Evolutionary conservation across 495 filamentous ascomycete species (phyloP).

Genomic region (Neurospora sp.): DNA sequence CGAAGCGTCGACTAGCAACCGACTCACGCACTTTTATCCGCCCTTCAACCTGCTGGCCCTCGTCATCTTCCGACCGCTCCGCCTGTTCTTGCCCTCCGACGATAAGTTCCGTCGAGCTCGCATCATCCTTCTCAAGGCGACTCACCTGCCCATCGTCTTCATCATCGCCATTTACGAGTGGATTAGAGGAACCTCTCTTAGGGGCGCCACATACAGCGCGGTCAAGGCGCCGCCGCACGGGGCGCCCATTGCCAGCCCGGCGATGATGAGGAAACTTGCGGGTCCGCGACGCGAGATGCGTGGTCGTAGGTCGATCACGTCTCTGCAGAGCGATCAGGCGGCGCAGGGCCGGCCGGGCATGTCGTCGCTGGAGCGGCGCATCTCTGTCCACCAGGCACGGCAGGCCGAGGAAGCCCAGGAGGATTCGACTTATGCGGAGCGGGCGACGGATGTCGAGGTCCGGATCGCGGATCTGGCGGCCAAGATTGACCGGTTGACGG

Average conservation of each 20-base stretch:
- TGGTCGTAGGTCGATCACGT: conserved; percentile 6
- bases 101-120: conserved; percentile 56
- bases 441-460: conserved; percentile 28
- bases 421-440: conserved; percentile 21
- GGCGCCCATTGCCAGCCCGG: conserved; percentile 5
- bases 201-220: conserved; percentile 25
- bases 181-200: conserved; percentile 21
- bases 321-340: conserved; percentile 4
- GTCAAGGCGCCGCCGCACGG: conserved; percentile 18
- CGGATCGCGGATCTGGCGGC: conserved; percentile 33
- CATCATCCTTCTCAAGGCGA: conserved; percentile 65
- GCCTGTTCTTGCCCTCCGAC: conserved; percentile 63
- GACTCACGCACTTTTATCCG: conserved; percentile 73
- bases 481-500: conserved; percentile 40
- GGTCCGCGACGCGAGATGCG: neutral
- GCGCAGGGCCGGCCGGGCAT: neutral
- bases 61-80: conserved; percentile 70
- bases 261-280: conserved; percentile 7
- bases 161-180: conserved; percentile 42
- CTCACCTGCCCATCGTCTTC: conserved; percentile 44
- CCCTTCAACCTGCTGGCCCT: conserved; percentile 74
- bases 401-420: conserved; percentile 14
- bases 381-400: neutral
- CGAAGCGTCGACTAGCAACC: conserved; percentile 67
- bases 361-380: neutral